These are phyloP conservation scores for Thraustochytrium striatum DNA, from an alignment of 352 stramenopile species.

Conservation along the genomic window DNA sequence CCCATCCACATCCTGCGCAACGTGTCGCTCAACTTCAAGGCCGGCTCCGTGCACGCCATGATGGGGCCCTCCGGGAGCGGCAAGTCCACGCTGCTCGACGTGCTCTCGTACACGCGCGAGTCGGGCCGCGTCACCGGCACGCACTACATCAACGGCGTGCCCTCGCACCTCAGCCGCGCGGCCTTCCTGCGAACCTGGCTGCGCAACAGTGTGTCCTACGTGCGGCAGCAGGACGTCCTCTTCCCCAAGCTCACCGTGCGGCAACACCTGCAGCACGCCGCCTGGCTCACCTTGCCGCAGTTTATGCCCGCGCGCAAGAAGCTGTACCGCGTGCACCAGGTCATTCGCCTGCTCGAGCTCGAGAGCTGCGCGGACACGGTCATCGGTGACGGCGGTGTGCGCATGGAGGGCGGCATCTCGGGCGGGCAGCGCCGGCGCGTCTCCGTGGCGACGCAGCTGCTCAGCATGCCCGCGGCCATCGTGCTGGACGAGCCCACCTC, in stretches of 20 bases:
- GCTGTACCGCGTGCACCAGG: conserved; percentile 29
- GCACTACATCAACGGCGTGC: conserved; percentile 47
- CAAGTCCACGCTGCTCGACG: conserved; percentile 46
- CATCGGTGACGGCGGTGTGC: conserved; percentile 43
- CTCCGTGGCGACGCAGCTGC: conserved; percentile 76
- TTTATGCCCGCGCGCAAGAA: conserved; percentile 27
- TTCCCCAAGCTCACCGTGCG: conserved; percentile 46
- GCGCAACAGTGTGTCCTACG: conserved; percentile 33
- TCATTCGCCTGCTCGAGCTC: conserved; percentile 60
- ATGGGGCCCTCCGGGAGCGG: conserved; percentile 47
- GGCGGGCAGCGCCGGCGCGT: conserved; percentile 75
- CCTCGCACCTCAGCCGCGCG: background rate
- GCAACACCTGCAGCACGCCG: conserved; percentile 31
- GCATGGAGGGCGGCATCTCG: conserved; percentile 64
- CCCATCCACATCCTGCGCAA: conserved; percentile 25
- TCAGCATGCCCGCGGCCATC: conserved; percentile 67
- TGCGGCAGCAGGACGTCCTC: conserved; percentile 44
- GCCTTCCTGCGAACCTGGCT: conserved; percentile 38
- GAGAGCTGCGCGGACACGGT: conserved; percentile 37
- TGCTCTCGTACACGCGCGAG: conserved; percentile 25
- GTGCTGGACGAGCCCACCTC: conserved; percentile 79
- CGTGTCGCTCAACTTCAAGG: conserved; percentile 17
- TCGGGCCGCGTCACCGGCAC: background rate
- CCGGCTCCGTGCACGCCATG: conserved; percentile 22
- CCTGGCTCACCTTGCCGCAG: conserved; percentile 43